These are phyloP conservation scores for Colletotrichum siamense DNA, from an alignment of 2,329 filamentous ascomycete species.

Conservation along the genomic window DNA sequence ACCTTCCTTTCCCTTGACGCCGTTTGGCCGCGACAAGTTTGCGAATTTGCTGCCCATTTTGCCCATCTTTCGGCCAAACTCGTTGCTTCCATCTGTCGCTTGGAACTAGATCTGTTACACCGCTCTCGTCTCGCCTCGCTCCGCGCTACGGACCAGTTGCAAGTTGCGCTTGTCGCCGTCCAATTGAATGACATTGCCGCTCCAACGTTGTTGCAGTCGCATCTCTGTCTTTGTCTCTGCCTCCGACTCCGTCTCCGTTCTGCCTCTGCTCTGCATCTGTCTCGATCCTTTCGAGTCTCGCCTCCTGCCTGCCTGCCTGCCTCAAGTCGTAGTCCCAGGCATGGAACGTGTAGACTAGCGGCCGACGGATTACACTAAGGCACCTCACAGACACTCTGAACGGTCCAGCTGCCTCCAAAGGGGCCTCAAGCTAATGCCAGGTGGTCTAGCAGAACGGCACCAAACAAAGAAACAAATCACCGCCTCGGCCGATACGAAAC, in stretches of 20 bases:
- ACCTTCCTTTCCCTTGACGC: neutral
- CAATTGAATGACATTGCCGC: neutral
- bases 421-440: neutral
- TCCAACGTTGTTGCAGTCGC: neutral
- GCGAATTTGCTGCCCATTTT: neutral
- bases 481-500: conserved; percentile 19
- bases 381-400: conserved; percentile 13
- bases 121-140: neutral
- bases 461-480: conserved; percentile 21
- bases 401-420: neutral
- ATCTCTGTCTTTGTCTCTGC: neutral
- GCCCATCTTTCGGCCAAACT: conserved; percentile 9
- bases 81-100: conserved; percentile 13
- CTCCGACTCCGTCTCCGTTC: neutral
- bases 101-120: conserved; percentile 15
- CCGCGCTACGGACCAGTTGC: neutral
- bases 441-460: neutral
- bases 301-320: neutral
- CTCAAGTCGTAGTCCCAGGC: neutral
- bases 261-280: neutral
- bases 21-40: neutral
- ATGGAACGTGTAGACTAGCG: neutral
- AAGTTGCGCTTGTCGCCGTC: neutral
- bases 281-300: neutral
- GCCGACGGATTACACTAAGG: conserved; percentile 2